These are phyloP conservation scores for Leccinellum luteum DNA, from an alignment of 768 basidiomycete genomes.

Conservation along the genomic window DNA sequence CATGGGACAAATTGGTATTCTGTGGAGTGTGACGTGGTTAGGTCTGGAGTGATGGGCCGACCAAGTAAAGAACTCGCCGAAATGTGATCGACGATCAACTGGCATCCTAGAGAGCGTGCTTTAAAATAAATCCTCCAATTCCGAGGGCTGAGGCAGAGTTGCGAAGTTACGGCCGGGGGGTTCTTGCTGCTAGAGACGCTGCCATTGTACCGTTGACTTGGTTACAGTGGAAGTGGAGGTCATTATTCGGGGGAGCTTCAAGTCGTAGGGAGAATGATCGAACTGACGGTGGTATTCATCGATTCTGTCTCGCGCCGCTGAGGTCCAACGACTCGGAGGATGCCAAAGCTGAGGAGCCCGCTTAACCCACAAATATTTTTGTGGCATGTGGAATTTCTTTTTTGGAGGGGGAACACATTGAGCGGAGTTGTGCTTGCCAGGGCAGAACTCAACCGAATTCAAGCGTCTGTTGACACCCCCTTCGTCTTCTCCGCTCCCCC, in stretches of 20 bases:
- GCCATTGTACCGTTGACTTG: neutral
- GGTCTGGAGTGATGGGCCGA: neutral
- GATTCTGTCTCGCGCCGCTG: slow-evolving; percentile 1
- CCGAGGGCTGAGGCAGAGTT: neutral
- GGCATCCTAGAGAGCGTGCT: neutral
- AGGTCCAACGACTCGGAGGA: slow-evolving; percentile 1
- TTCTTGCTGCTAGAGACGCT: neutral
- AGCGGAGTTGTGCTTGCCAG: slow-evolving; percentile 20
- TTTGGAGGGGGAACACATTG: neutral
- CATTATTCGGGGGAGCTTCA: neutral
- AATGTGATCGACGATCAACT: neutral
- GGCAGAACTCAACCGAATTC: neutral
- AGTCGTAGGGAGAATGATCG: too few species aligned
- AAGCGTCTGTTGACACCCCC: neutral
- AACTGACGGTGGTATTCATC: neutral
- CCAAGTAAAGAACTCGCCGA: neutral
- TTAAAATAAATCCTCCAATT: neutral
- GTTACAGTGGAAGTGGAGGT: neutral
- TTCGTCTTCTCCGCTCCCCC: neutral
- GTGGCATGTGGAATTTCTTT: slow-evolving; percentile 16
- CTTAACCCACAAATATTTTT: neutral
- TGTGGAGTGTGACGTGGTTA: neutral
- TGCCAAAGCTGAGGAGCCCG: neutral
- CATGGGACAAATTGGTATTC: neutral
- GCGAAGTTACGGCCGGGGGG: neutral